Base-by-base conservation (phyloP, 306 rosid species). In the Cucurbita moschata region DNA sequence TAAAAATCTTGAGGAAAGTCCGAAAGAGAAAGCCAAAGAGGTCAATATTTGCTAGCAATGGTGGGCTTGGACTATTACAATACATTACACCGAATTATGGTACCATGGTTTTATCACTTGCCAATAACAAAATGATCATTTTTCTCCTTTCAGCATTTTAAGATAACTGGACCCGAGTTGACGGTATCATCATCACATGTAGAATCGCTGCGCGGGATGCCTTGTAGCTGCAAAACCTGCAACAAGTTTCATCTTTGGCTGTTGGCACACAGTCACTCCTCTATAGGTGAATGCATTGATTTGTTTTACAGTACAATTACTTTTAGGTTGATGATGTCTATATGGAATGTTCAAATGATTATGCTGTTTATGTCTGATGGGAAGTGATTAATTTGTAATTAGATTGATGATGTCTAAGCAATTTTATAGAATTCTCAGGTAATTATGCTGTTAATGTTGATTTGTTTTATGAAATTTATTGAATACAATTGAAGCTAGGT, bases 131-230 rank as follows among this genome's bases (percentile, higher is more conserved):
- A 52, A 53, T n/a, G 11, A 8, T 53, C 5, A 19, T 47, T 16
- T 15, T 57, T 74, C 26, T 80, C 50, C 74, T 74, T 83, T 70
- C 96, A 93, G 97, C 92, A 90, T 77, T 93, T 86, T 82, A 93
- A 86, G 87, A 86, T 93, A 77, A 71, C 92, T 65, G 81, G 80
- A 44, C 46, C 30, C 19, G 97, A 93, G 79, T 86, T 88, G 43
- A 96, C 86, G 72, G 59, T 93, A 40, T 93, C 98, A 96, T 92
- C 42, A 88, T 93, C 70, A 80, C 85, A 52, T 86, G 94, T 75
- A 86, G 96, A 18, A 90, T 90, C 18, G 94, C 96, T 43, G 84
- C 94, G 15, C 92, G 94, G 10, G 97, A 88, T 74, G 92, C 92
- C 65, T 77, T 87, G 84, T 93, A 88, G 91, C 83, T 83, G 65